These are phyloP conservation scores for Populus hybrid DNA, from an alignment of 441 rosid species.

Conservation along the genomic window DNA sequence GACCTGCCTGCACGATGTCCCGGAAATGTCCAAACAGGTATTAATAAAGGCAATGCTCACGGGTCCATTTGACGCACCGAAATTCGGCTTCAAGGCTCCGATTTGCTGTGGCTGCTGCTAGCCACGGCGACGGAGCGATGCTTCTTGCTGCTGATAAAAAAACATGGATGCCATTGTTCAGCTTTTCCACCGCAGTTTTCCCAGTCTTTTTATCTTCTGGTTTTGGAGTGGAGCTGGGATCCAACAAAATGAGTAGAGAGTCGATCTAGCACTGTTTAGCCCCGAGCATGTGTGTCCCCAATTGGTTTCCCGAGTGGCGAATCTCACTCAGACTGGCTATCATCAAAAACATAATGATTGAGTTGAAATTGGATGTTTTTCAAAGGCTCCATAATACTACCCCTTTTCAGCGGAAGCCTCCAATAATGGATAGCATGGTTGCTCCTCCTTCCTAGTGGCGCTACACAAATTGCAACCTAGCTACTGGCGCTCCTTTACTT, in stretches of 20 bases:
- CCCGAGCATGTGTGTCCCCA: not conserved
- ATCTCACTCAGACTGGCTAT: not conserved
- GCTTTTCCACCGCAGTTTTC: no score
- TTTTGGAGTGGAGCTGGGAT: no score
- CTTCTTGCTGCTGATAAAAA: no score
- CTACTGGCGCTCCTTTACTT: not conserved
- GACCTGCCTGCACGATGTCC: constrained; percentile 9
- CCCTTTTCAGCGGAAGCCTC: not conserved
- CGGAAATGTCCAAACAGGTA: not conserved
- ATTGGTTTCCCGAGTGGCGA: not conserved
- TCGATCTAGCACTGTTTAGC: not conserved
- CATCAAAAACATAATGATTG: not conserved
- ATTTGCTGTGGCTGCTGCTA: no score
- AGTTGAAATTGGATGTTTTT: not conserved
- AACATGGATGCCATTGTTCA: no score
- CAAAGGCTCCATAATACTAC: not conserved
- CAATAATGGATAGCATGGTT: not conserved
- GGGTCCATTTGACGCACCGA: not conserved
- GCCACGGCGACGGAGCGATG: no score
- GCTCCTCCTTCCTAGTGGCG: not conserved
- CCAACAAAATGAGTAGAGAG: no score
- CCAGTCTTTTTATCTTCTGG: no score
- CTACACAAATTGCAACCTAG: not conserved
- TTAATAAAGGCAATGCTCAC: not conserved
- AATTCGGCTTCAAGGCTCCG: no score